Base-by-base conservation (phyloP, 2,329 filamentous ascomycete species). In the Colletotrichum orchidophilum region DNA sequence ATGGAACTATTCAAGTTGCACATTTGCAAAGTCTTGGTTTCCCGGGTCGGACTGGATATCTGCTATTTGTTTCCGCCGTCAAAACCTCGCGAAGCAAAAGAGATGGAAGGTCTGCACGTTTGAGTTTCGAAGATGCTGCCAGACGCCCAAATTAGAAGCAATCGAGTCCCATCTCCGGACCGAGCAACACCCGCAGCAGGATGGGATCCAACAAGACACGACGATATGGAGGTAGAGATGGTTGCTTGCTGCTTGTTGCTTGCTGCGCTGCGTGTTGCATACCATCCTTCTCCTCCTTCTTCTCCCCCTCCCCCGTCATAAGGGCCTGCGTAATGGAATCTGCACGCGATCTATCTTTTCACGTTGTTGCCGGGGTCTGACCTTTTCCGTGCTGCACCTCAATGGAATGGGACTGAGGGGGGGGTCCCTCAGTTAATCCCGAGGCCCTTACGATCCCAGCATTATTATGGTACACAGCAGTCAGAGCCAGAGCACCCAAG, bases 121-220 rank as follows among this genome's bases (percentile, higher is more conserved):
- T 27, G 26, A 29, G 5, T 18, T 21, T 26, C 35, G 11, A 33
- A 53, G 11, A 6, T 27, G 13, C 21, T 39, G 18, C 21, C 26
- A 29, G 24, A 21, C 46, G 31, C 59, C 59, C 35, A n/a, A 68
- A 50, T 57, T 68, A 68, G 65, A 27, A 68, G 26, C 35, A 63
- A 52, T 21, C 29, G 35, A 39, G 39, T n/a, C 21, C 50, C 50
- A 24, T 63, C 12, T 12, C 59, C 59, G 65, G 65, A 57, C 52
- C 59, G 39, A 63, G 65, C 50, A 39, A 24, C 52, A 31, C 39
- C 58, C 35, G 27, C 35, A 46, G 33, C 59, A 57, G 35, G 35
- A 46, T 67, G 58, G 58, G 58, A 42, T 53, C 27, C 27, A 50
- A 24, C 58, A 21, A 46, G 39, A 46, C 39, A n/a, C 39, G 39